A percentile compares a stretch with the other conserved stretches of the same genome.
phyloP scores from a whole-genome alignment of 345 rosid genomes.

The Boechera divaricarpa region DNA sequence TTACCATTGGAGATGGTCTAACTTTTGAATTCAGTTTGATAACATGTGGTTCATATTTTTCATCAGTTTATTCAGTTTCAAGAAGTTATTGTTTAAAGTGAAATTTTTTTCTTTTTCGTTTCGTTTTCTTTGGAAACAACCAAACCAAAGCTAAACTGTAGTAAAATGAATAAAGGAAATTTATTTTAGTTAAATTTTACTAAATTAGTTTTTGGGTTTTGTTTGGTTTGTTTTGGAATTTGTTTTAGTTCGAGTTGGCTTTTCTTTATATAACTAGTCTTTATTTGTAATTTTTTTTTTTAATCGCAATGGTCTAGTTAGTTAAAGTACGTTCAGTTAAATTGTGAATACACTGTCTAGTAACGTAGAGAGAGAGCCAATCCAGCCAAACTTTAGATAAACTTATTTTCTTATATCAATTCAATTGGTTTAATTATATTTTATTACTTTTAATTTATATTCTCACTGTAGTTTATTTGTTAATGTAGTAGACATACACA shows the following conservation, averaged over 20 bases:
- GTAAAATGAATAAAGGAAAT: not conserved
- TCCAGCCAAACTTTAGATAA: not conserved
- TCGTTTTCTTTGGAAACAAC: not conserved
- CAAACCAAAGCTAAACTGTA: slow-evolving; percentile 1
- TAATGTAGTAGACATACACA: not conserved
- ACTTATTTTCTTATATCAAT: no score
- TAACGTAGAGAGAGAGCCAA: not conserved
- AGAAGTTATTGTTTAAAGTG: not conserved
- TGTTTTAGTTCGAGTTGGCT: not conserved
- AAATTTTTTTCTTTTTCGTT: not conserved
- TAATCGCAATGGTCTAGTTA: not conserved
- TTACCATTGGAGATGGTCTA: no score
- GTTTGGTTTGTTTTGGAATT: not conserved
- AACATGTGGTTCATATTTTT: not conserved
- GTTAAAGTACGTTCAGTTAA: not conserved
- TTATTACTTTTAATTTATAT: not conserved
- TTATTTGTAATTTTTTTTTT: not conserved
- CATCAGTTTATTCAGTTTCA: not conserved
- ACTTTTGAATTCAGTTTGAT: slow-evolving; percentile 5
- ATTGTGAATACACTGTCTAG: not conserved
- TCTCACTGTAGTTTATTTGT: not conserved
- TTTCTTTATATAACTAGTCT: not conserved
- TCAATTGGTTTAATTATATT: not conserved
- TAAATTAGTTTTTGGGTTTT: not conserved
- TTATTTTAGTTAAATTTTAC: not conserved